A percentile compares a stretch with the other conserved stretches of the same genome.
Evolutionary conservation across 805 yeast genomes (phyloP).

Genomic region (Metschnikowia arizonensis): DNA sequence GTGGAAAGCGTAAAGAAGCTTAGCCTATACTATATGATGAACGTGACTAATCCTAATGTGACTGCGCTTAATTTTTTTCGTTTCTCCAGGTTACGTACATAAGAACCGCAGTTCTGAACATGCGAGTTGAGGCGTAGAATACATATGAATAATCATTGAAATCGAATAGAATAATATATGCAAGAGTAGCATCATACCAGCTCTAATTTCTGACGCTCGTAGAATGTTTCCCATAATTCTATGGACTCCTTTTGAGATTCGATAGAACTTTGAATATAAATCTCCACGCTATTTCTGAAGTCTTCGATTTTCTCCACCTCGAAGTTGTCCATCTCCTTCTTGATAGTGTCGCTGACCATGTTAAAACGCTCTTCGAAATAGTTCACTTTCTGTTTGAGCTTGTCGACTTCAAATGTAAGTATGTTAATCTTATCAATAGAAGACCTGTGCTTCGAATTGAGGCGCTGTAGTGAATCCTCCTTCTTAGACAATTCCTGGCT

Average conservation of each 20-base stretch:
- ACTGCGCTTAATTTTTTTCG: conserved; percentile 4
- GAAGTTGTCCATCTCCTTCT: conserved; percentile 61
- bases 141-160: background rate
- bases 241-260: conserved; percentile 92
- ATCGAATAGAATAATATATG: background rate
- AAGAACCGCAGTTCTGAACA: background rate
- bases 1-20: background rate
- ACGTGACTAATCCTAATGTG: conserved; percentile 3
- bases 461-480: conserved; percentile 42
- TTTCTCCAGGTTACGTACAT: background rate
- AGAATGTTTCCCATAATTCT: conserved; percentile 86
- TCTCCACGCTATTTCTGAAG: conserved; percentile 84
- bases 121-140: background rate
- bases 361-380: conserved; percentile 57
- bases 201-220: conserved; percentile 44
- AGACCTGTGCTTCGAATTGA: conserved; percentile 39
- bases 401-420: conserved; percentile 56
- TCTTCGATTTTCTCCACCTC: conserved; percentile 76
- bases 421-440: conserved; percentile 60
- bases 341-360: conserved; percentile 62
- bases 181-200: conserved; percentile 5
- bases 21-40: background rate
- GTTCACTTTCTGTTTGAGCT: conserved; percentile 49
- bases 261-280: conserved; percentile 82
- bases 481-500: conserved; percentile 45